These are phyloP conservation scores for Conticribra guillardii DNA, from an alignment of 108 stramenopile species.

Conservation along the genomic window DNA sequence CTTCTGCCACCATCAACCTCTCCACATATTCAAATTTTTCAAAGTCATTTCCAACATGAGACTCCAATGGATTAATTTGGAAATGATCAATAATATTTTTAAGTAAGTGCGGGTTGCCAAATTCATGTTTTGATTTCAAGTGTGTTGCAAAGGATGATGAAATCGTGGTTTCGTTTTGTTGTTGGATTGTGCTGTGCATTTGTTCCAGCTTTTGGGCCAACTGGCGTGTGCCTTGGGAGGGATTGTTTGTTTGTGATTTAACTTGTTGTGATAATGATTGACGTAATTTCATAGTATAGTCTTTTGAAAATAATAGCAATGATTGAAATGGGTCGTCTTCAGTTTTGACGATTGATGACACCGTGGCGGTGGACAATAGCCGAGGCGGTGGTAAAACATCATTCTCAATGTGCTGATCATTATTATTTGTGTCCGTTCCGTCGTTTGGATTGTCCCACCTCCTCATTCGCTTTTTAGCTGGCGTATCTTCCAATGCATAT, in stretches of 20 bases:
- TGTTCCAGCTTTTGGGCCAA: neutral
- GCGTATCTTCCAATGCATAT: too few species aligned
- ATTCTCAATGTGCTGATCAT: neutral
- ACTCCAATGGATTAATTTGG: constrained; percentile 30
- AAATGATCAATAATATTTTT: constrained; percentile 41
- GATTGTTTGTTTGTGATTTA: neutral
- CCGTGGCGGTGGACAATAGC: neutral
- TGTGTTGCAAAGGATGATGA: constrained; percentile 33
- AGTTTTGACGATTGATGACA: neutral
- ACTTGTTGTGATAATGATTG: neutral
- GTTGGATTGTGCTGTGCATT: too few species aligned
- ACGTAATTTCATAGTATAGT: neutral
- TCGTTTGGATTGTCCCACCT: neutral
- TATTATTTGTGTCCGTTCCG: neutral
- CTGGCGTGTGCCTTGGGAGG: neutral
- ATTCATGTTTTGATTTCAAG: constrained; percentile 41
- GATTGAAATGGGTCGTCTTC: neutral
- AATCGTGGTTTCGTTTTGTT: too few species aligned
- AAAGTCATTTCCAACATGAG: constrained; percentile 22
- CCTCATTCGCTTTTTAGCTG: neutral
- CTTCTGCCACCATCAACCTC: constrained; percentile 37
- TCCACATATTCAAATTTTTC: constrained; percentile 36
- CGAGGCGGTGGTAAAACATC: neutral
- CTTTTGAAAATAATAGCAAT: neutral
- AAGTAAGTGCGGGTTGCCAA: constrained; percentile 42